Percentiles rank a stretch among this genome's conserved stretches.
phyloP scores from a whole-genome alignment of 1,139 yeast species.

The Sugiyamaella paludigena region DNA sequence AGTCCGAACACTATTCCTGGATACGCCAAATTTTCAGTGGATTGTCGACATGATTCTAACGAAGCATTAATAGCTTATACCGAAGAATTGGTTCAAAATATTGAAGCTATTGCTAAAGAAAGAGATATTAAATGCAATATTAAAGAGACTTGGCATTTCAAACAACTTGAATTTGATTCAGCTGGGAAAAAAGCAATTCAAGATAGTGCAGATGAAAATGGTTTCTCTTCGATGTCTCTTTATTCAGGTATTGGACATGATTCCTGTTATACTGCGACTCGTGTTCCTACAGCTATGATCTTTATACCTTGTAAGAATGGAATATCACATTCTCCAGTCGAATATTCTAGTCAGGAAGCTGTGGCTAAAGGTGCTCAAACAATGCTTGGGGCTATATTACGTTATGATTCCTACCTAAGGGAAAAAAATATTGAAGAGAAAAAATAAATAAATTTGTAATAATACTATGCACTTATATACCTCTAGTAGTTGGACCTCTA shows the following conservation, averaged over 20 bases:
- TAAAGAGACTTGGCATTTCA: constrained; percentile 44
- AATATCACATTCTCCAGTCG: constrained; percentile 66
- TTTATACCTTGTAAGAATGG: constrained; percentile 72
- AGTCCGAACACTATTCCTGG: constrained; percentile 69
- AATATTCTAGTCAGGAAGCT: constrained; percentile 62
- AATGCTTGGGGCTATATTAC: constrained; percentile 55
- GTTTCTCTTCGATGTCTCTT: constrained; percentile 48
- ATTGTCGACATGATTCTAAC: constrained; percentile 51
- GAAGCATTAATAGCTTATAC: constrained; percentile 43
- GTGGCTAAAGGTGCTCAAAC: constrained; percentile 59
- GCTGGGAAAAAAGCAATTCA: constrained; percentile 51
- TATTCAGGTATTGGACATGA: constrained; percentile 76
- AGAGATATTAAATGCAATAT: constrained; percentile 45
- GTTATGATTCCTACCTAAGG: constrained; percentile 46
- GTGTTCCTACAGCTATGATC: constrained; percentile 70
- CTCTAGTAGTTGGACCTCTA: constrained; percentile 1
- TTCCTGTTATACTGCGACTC: constrained; percentile 55
- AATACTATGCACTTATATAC: constrained; percentile 1
- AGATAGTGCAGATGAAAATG: constrained; percentile 50
- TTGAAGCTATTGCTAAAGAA: constrained; percentile 40
- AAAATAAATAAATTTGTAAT: neutral
- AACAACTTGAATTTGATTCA: constrained; percentile 57
- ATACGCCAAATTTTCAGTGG: constrained; percentile 51
- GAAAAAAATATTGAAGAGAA: neutral
- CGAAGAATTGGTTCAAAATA: constrained; percentile 42